Evolutionary conservation across 192 early-diverging fungal genomes (phyloP), one percentile per base, ranked within the genome.

Genomic region (Radiomyces spectabilis): DNA sequence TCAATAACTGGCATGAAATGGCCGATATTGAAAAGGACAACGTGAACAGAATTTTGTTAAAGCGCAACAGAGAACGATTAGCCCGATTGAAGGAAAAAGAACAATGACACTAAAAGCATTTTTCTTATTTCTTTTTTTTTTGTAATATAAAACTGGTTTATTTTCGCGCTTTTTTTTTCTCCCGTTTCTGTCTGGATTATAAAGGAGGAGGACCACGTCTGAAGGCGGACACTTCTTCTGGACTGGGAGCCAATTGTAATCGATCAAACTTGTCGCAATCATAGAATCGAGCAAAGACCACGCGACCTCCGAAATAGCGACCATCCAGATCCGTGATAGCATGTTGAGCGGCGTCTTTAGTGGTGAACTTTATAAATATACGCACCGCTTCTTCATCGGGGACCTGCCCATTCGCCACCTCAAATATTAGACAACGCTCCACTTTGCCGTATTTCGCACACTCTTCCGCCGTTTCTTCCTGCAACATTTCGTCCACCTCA

Each of bases 361-460:
- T 52, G 3, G 27, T 49, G 63, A 92, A 92, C 59, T 85, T 79
- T 19, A 92, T 80, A 71, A 92, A 92, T 30, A 92, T 89, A 12
- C 86, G 65, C 4, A 92, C 89, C 0, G 89, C 83, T 49, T 87
- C 71, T 27, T 88, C 77, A 18, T 75, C 73, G 0, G 76, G 59
- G 2, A 78, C 69, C 50, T 69, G 68, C 15, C 71, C 71, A 40
- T 75, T 61, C 37, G 80, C 67, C 21, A 69, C 72, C 73, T 87
- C 85, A 57, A 71, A 83, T 15, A 88, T 80, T 13, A 82, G 57
- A 45, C 85, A 87, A 30, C 70, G 59, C 19, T 79, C 80, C 1
- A 91, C 88, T n/a, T 65, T 53, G 1, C 89, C 89, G 57, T 80
- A 92, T 50, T 86, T 82, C n/a, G 68, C 65, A 60, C 89, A 92